Conservation (phyloP, 305 asterid species). For the Fraxinus sp. region DNA sequence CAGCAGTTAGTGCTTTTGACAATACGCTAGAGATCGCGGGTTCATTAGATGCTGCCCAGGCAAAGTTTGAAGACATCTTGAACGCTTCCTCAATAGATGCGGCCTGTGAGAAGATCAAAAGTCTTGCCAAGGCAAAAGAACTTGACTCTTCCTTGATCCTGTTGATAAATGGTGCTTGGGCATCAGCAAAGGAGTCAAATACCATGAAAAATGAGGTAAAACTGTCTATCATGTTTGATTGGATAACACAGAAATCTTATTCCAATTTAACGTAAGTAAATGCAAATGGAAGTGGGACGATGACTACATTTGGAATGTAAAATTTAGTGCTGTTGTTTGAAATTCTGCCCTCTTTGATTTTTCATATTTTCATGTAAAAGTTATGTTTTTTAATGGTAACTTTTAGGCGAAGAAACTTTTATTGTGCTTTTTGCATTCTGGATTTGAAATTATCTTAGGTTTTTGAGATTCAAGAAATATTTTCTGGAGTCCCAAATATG, state of each 20-base stretch:
- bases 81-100: slow-evolving; percentile 72
- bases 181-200: slow-evolving; percentile 78
- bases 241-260: background rate
- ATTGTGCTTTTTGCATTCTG: background rate
- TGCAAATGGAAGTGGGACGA: slow-evolving; percentile 5
- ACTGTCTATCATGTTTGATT: background rate
- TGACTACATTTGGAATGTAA: background rate
- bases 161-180: slow-evolving; percentile 89
- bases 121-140: slow-evolving; percentile 80
- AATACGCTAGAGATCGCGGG: slow-evolving; percentile 88
- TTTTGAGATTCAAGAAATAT: background rate
- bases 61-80: slow-evolving; percentile 80
- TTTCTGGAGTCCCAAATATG: background rate
- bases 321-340: background rate
- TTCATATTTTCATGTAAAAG: background rate
- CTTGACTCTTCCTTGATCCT: slow-evolving; percentile 90
- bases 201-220: slow-evolving; percentile 82
- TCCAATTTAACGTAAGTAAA: background rate
- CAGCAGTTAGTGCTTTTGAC: slow-evolving; percentile 92
- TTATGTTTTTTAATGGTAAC: background rate
- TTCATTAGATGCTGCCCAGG: slow-evolving; percentile 80
- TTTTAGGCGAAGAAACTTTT: background rate
- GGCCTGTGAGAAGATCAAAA: slow-evolving; percentile 88
- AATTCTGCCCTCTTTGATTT: background rate
- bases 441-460: background rate